Conservation (phyloP, 768 basidiomycete species). For the Lactifluus subvellereus region DNA sequence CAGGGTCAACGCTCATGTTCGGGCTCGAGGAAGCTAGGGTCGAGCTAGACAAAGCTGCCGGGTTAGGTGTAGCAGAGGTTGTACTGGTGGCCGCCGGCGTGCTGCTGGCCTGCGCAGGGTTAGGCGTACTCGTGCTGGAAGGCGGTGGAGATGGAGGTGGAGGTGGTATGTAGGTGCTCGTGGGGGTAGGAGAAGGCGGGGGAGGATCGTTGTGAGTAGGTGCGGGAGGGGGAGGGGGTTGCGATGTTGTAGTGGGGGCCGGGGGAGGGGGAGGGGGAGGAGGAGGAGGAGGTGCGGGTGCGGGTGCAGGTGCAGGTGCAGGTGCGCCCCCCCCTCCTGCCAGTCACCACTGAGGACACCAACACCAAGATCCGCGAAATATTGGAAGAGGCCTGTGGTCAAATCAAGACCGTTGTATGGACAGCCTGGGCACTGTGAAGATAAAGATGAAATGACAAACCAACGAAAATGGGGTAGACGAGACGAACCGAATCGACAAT, state of each 20-base stretch:
- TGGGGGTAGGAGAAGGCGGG: neutral
- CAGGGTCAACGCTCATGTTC: neutral
- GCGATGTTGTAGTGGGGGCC: neutral
- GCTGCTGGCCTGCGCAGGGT: neutral
- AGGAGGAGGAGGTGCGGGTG: neutral
- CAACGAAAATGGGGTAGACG: neutral
- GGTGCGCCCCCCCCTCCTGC: constrained; percentile 23
- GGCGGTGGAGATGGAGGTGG: constrained; percentile 4
- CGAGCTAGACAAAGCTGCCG: neutral
- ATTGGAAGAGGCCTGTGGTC: constrained; percentile 40
- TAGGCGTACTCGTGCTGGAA: neutral
- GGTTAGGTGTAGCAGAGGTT: neutral
- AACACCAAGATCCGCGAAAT: constrained; percentile 32
- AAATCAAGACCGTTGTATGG: constrained; percentile 41
- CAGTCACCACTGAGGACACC: constrained; percentile 41
- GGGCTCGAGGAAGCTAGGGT: neutral
- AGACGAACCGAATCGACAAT: constrained; percentile 57
- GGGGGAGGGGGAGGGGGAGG: neutral
- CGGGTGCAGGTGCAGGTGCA: neutral
- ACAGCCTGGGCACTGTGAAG: constrained; percentile 38
- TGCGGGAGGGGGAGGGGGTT: neutral
- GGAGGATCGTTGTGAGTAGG: neutral
- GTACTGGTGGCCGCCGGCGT: neutral
- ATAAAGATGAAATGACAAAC: neutral
- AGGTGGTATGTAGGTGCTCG: neutral